Base-by-base conservation (phyloP, 2,329 filamentous ascomycete species). In the Hypoxylon sp. region DNA sequence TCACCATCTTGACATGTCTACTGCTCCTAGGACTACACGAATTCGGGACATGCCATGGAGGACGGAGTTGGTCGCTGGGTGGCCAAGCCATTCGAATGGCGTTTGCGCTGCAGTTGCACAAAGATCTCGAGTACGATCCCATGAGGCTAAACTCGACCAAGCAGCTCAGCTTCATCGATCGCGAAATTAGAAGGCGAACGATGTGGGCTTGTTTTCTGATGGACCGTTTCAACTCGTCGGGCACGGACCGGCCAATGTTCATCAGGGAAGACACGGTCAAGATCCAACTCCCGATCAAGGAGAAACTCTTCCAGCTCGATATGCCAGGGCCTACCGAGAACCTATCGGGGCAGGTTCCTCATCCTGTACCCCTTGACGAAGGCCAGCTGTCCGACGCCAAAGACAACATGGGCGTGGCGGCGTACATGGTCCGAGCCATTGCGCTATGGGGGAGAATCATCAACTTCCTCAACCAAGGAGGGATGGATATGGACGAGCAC, bases 201-300 rank as follows among this genome's bases (percentile, higher is more conserved):
- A 98, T 99, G 94, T 99, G 95, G 95, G 91, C 93, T 10, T 98
- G 94, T 72, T 97, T 97, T 70, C 75, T 97, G 54, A 97, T 98
- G 93, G 95, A 99, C 72, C 87, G 94, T 0, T 97, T 97, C 79
- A 97, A 96, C 75, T 97, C 94, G 0, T 97, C 93, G 1, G 94
- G 95, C 1, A 96, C 92, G 2, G 93, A 97, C 69, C 84, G 94
- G 31, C 95, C 95, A 17, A 91, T 92, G 49, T 97, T 97, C 66
- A 89, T 97, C 51, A 89, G 91, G 64, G 92, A 97, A 73, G 91
- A 95, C 64, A 91, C 91, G 52, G 84, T 98, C 60, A 88, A 92
- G 65, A 91, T 97, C 13, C 94, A 95, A 63, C 78, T 99, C 20
- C 95, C 95, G 0, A 90, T 97, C 67, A 93, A 91, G 71, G 95